Base-by-base conservation (phyloP, 192 early-diverging fungal species). In the Gamsiella multidivaricata region DNA sequence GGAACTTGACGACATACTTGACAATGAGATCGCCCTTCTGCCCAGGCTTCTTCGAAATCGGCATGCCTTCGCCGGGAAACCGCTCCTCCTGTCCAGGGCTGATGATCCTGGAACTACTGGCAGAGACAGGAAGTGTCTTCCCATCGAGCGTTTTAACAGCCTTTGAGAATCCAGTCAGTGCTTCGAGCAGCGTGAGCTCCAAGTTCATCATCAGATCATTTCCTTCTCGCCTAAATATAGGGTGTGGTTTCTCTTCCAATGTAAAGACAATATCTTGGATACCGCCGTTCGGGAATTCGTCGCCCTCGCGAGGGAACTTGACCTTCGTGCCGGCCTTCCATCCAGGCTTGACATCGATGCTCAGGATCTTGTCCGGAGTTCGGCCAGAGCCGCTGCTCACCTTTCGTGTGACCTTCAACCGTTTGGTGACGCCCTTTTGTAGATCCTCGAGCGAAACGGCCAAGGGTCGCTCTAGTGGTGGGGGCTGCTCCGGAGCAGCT, bases 271-370 rank as follows among this genome's bases (percentile, higher is more conserved):
- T 90, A 79, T 98, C 96, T 75, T 98, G 96, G 5, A 88, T 68
- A 31, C 84, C 82, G 12, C 94, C 95, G 55, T 85, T 81, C 46
- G 91, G 88, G 10, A 91, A 57, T 62, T 97, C 94, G 76, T 97
- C 96, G 34, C 97, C 97, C 67, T 97, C 92, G 10, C 87, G 89
- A 5, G 90, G 83, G 83, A 94, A 99, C 23, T 90, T 91, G 76
- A 99, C 88, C 81, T 98, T 99, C 55, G 96, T 96, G 15, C 96
- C 97, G 6, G 94, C 94, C 82, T 99, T 97, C 96, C 97, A 96
- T 3, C 97, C 96, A 14, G 95, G 91, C 80, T 94, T 96, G 81
- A 99, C 80, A 53, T 93, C 81, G 51, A 99, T 87, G 46, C 86
- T 86, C 22, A 99, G 81, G 10, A 96, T 83, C 83, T 98, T 96